Base-by-base conservation (phyloP, 2,329 filamentous ascomycete genomes). In the Rutstroemia sp. region DNA sequence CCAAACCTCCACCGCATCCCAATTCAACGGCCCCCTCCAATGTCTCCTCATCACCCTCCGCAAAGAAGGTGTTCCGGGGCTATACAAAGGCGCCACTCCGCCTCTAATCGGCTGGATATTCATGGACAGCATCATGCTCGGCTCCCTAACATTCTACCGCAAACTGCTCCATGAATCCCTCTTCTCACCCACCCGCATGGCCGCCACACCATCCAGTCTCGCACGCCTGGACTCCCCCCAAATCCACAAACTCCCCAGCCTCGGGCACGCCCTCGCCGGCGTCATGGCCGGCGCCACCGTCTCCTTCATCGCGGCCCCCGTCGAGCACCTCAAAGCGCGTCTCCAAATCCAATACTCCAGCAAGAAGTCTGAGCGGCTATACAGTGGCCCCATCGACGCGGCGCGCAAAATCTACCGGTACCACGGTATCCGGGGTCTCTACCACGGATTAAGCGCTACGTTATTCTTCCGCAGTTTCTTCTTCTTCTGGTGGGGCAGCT, bases 401-500 rank as follows among this genome's bases (percentile, higher is more conserved):
- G 71, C 86, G 39, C 73, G 72, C 63, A 92, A 90, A 72, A 83
- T 89, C 47, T 81, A 81, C 68, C 65, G 69, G n/a, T 70, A 75
- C 51, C 90, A 97, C 70, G 92, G 94, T 47, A 66, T 96, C 2
- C 69, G 73, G 21, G 94, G 92, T 38, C 71, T 99, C 7, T 99
- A 92, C 72, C 91, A 90, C 69, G 94, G 94, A 0, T 79, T 99
- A 12, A 76, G 73, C 39, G 89, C 94, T 1, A 97, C 94, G 0
- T 76, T 97, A 49, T 72, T 97, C 48, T 97, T 97, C 75, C 82
- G 94, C 17, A 83, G 84, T 14, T 95, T 92, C 75, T 99, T 99
- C 78, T 96, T 96, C 79, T 94, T 87, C 76, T 97, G 92, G 92
- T 99, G 94, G 94, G 85, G 86, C n/a, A 88, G 84, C 58, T 99